Conservation (phyloP, 257 asterid genomes). For the Solanum tarijense region DNA sequence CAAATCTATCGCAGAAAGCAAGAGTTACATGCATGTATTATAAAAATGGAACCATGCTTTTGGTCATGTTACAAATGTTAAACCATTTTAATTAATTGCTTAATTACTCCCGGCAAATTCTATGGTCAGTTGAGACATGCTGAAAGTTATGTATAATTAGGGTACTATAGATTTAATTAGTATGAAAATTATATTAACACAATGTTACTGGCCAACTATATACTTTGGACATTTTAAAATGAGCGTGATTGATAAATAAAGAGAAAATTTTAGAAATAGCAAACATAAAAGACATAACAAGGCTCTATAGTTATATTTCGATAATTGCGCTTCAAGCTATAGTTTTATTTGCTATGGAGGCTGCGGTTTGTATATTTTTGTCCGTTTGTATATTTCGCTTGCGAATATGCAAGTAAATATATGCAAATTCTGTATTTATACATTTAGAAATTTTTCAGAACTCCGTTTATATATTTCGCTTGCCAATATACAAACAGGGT, state of each 20-base stretch:
- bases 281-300: too few relatives aligned
- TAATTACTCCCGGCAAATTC: conserved; percentile 34
- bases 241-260: not conserved
- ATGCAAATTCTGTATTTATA: too few relatives aligned
- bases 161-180: not conserved
- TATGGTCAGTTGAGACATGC: conserved; percentile 27
- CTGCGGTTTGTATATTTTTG: too few relatives aligned
- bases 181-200: not conserved
- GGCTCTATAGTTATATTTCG: too few relatives aligned
- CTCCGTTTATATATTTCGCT: too few relatives aligned
- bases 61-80: conserved; percentile 17
- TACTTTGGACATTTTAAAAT: not conserved
- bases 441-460: too few relatives aligned
- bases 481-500: too few relatives aligned
- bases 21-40: not conserved
- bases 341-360: too few relatives aligned
- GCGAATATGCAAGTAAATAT: too few relatives aligned
- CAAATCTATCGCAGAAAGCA: conserved; percentile 25
- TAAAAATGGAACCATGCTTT: conserved; percentile 36
- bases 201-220: not conserved
- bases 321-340: too few relatives aligned
- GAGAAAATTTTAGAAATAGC: too few relatives aligned
- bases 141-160: not conserved
- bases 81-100: conserved; percentile 16
- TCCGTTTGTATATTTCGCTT: too few relatives aligned